These are phyloP conservation scores for Ophioceras dolichostomum DNA, from an alignment of 2,329 filamentous ascomycete genomes.

Conservation along the genomic window DNA sequence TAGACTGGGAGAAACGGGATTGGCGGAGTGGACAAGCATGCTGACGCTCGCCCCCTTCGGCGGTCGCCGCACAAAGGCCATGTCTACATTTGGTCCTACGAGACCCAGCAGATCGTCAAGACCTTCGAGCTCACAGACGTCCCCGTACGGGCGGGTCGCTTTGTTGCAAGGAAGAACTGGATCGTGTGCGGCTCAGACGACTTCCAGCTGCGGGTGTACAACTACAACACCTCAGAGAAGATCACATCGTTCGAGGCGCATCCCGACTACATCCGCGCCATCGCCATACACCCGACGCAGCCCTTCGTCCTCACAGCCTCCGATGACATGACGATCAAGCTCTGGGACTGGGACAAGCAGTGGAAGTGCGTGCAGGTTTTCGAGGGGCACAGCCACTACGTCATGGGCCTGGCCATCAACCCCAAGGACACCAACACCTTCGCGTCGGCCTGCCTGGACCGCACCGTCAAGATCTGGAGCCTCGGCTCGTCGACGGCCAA, in stretches of 20 bases:
- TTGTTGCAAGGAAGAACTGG: conserved; percentile 98
- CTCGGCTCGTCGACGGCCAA: conserved; percentile 88
- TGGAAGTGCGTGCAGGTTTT: conserved; percentile 98
- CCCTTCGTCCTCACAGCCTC: conserved; percentile 93
- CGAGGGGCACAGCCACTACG: conserved; percentile 86
- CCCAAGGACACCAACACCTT: conserved; percentile 92
- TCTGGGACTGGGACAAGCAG: conserved; percentile 97
- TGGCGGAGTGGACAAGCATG: too few relatives aligned
- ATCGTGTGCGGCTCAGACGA: conserved; percentile 92
- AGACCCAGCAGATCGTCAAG: conserved; percentile 93
- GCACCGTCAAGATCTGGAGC: conserved; percentile 70
- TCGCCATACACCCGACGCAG: conserved; percentile 88
- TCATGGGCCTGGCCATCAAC: conserved; percentile 95
- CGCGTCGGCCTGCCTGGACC: conserved; percentile 86
- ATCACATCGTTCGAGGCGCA: conserved; percentile 95
- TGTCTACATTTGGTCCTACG: conserved; percentile 98
- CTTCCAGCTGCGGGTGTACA: conserved; percentile 47
- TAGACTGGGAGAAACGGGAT: too few relatives aligned
- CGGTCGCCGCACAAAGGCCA: conserved; percentile 51
- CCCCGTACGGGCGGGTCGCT: conserved; percentile 89
- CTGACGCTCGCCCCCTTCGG: not conserved
- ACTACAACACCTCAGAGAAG: conserved; percentile 99
- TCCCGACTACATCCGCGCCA: conserved; percentile 95
- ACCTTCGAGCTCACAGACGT: conserved; percentile 99
- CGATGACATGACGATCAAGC: conserved; percentile 97